Percentiles rank a stretch among this genome's conserved stretches.
These are phyloP conservation scores for Astraeus odoratus DNA, from an alignment of 768 basidiomycete genomes.

Conservation along the genomic window DNA sequence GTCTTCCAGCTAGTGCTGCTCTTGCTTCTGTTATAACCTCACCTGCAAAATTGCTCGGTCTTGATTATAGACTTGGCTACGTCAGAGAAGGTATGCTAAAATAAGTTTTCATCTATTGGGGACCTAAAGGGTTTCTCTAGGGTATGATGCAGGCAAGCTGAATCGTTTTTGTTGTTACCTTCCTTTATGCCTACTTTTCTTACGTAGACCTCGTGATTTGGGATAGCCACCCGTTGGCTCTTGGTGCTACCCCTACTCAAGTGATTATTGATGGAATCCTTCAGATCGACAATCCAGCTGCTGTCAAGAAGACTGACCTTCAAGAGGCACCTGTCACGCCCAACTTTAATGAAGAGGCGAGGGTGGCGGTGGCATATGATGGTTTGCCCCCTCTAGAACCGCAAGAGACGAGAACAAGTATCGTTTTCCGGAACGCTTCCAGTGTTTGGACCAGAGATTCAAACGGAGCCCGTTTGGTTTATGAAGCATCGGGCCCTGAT, in stretches of 20 bases:
- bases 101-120: neutral
- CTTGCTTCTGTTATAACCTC: constrained; percentile 69
- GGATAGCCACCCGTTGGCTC: constrained; percentile 70
- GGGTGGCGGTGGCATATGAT: constrained; percentile 48
- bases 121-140: constrained; percentile 23
- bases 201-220: constrained; percentile 48
- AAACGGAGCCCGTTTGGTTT: constrained; percentile 15
- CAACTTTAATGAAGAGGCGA: constrained; percentile 54
- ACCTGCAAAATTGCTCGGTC: constrained; percentile 66
- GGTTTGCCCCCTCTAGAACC: constrained; percentile 64
- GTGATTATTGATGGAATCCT: constrained; percentile 81
- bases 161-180: neutral
- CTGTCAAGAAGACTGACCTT: constrained; percentile 39
- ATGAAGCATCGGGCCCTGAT: constrained; percentile 7
- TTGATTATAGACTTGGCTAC: constrained; percentile 77
- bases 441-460: constrained; percentile 25
- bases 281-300: constrained; percentile 38
- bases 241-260: constrained; percentile 76
- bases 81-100: constrained; percentile 46
- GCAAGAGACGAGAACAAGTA: constrained; percentile 22
- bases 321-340: constrained; percentile 51
- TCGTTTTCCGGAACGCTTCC: constrained; percentile 52
- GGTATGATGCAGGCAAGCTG: constrained; percentile 56
- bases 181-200: neutral
- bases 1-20: constrained; percentile 62